These are phyloP conservation scores for Gastroboletus turbinatus DNA, from an alignment of 1,284 basidiomycete genomes.

Conservation along the genomic window DNA sequence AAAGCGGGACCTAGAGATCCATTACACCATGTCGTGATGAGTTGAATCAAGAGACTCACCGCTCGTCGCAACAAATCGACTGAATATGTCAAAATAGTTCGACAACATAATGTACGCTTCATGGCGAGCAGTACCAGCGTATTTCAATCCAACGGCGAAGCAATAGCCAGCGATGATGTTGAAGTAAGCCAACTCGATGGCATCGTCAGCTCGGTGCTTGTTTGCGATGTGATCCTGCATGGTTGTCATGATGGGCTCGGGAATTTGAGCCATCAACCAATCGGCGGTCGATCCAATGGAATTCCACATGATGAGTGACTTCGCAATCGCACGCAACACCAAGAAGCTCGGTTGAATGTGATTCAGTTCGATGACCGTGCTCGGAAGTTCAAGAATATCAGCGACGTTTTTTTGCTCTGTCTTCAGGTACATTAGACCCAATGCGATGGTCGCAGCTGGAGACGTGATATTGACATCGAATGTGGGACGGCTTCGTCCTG, in stretches of 20 bases:
- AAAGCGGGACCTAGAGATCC: slow-evolving; percentile 61
- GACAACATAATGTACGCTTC: slow-evolving; percentile 85
- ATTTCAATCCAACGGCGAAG: slow-evolving; percentile 91
- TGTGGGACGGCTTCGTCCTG: slow-evolving; percentile 41
- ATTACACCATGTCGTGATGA: neutral
- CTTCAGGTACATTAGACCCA: slow-evolving; percentile 91
- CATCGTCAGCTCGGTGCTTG: slow-evolving; percentile 64
- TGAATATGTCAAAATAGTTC: slow-evolving; percentile 78
- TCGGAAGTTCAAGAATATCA: slow-evolving; percentile 81
- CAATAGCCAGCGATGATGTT: slow-evolving; percentile 89
- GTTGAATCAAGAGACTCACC: slow-evolving; percentile 42
- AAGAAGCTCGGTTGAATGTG: slow-evolving; percentile 87
- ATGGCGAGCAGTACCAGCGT: slow-evolving; percentile 87
- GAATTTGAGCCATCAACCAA: slow-evolving; percentile 82
- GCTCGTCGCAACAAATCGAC: slow-evolving; percentile 60
- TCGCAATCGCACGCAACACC: slow-evolving; percentile 76
- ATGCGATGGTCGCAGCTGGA: slow-evolving; percentile 85
- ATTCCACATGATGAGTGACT: slow-evolving; percentile 88
- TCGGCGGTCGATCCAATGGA: slow-evolving; percentile 67
- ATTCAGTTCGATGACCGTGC: slow-evolving; percentile 77
- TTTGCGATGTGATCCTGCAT: slow-evolving; percentile 50
- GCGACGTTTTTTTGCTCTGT: slow-evolving; percentile 85
- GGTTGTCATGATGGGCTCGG: slow-evolving; percentile 61
- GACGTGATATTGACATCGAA: slow-evolving; percentile 88
- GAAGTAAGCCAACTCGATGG: slow-evolving; percentile 84